Percentiles rank a stretch among this genome's conserved stretches.
phyloP scores from a whole-genome alignment of 2,329 filamentous ascomycete species.

The Ophioceras dolichostomum region DNA sequence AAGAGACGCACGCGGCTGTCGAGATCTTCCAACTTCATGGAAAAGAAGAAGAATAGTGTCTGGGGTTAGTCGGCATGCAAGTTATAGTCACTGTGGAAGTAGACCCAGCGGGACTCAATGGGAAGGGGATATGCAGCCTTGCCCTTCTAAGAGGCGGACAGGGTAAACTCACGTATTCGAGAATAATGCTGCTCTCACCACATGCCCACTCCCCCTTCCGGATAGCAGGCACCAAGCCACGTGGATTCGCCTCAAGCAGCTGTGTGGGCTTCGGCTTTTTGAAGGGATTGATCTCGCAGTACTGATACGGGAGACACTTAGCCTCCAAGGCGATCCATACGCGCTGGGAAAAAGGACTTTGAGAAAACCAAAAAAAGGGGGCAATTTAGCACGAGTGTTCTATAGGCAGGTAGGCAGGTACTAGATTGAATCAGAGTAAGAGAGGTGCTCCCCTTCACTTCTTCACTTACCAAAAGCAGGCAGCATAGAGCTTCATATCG shows the following conservation, averaged over 20 bases:
- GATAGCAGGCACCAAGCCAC: slow-evolving; percentile 65
- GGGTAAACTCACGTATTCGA: slow-evolving; percentile 61
- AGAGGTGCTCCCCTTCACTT: too few species aligned
- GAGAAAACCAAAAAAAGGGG: slow-evolving; percentile 9
- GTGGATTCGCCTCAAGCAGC: slow-evolving; percentile 63
- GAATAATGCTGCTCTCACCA: slow-evolving; percentile 68
- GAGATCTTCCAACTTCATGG: slow-evolving; percentile 69
- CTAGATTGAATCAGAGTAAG: too few species aligned
- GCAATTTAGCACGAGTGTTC: too few species aligned
- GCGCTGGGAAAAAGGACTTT: slow-evolving; percentile 70
- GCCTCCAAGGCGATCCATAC: slow-evolving; percentile 82
- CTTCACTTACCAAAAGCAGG: slow-evolving; percentile 73
- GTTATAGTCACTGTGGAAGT: too few species aligned
- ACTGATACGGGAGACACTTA: slow-evolving; percentile 70
- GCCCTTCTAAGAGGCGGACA: slow-evolving; percentile 2
- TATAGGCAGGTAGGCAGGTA: too few species aligned
- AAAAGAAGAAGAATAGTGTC: too few species aligned
- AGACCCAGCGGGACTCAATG: too few species aligned
- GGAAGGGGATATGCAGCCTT: too few species aligned
- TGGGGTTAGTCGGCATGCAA: too few species aligned
- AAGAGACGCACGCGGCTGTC: slow-evolving; percentile 47
- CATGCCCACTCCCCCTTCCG: slow-evolving; percentile 73
- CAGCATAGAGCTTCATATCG: slow-evolving; percentile 66
- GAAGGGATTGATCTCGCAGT: slow-evolving; percentile 75
- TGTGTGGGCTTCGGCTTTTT: slow-evolving; percentile 40